Evolutionary conservation across 371 early-diverging fungal genomes (phyloP), one percentile per base, ranked within the genome.

Genomic region (Choanephora cucurbitarum): DNA sequence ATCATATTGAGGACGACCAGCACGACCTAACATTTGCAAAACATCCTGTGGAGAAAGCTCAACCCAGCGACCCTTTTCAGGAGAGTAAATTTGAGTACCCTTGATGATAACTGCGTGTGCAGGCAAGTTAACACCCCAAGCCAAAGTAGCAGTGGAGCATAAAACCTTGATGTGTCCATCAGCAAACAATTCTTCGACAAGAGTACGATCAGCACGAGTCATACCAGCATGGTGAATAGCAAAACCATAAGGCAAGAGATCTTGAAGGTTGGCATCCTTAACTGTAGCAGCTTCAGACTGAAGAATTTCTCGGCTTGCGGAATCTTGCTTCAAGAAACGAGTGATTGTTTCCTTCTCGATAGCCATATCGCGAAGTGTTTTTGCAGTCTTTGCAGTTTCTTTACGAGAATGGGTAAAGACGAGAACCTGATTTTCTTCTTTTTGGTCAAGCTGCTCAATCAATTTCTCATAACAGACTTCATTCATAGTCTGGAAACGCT

Each of bases 111-210:
- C 99, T 2, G 96, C 90, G 71, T 99, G 95, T 15, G 99, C 99
- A 22, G 99, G 99, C 64, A 99, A 84, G 70, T 99, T 99, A 55
- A 99, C 99, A 78, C 99, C 99, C 99, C 99, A 99, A 31, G 99
- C 99, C 46, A 99, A 80, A 0, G 99, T 99, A 14, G 99, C 96
- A 10, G 99, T 99, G 5, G 94, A 95, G 34, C 96, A 93, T 44
- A 99, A 84, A 15, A 99, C 94, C 73, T 93, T 89, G 57, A 99
- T 79, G 54, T 93, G 91, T 1, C 93, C 92, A 47, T 90, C 92
- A 19, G 83, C 86, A 75, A 99, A 99, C 65, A 96, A 66, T 24
- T 95, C 91, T 78, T 99, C 99, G 15, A 97, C 95, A 33, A 91
- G 68, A 9, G 90, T 88, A 72, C 99, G 93, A 68, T 98, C 96